These are phyloP conservation scores for Ceratocystiopsis brevicomis DNA, from an alignment of 2,329 filamentous ascomycete species.

Conservation along the genomic window DNA sequence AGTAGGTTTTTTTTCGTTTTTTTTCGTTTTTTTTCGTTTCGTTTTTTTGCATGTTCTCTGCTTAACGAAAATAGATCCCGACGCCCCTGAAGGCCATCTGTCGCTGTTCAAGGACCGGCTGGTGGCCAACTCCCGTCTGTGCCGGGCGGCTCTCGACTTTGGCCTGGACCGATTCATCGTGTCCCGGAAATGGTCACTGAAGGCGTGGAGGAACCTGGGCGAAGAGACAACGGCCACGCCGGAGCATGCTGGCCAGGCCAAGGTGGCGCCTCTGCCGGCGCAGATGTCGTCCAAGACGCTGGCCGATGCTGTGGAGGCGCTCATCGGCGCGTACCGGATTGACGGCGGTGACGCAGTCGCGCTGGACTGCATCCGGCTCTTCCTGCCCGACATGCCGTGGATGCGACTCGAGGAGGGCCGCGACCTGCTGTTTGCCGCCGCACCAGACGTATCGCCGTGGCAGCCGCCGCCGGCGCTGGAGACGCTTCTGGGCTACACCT, in stretches of 20 bases:
- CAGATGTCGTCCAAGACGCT: slow-evolving; percentile 56
- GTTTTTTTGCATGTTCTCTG: no score
- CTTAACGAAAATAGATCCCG: no score
- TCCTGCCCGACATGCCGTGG: slow-evolving; percentile 45
- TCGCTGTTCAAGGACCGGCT: slow-evolving; percentile 47
- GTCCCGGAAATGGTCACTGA: slow-evolving; percentile 43
- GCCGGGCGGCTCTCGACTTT: slow-evolving; percentile 38
- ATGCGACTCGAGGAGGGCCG: slow-evolving; percentile 23
- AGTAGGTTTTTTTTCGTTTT: slow-evolving; percentile 19
- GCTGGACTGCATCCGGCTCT: slow-evolving; percentile 41
- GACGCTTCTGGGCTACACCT: slow-evolving; percentile 49
- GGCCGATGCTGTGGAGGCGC: slow-evolving; percentile 71
- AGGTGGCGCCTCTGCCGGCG: slow-evolving; percentile 8
- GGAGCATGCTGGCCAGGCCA: background rate
- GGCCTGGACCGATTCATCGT: slow-evolving; percentile 60
- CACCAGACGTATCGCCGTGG: slow-evolving; percentile 19
- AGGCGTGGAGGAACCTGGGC: slow-evolving; percentile 46
- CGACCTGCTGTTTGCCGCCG: slow-evolving; percentile 23
- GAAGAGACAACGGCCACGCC: no score
- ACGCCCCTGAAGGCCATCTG: slow-evolving; percentile 62
- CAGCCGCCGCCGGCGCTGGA: slow-evolving; percentile 35
- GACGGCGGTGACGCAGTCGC: slow-evolving; percentile 49
- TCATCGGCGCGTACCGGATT: slow-evolving; percentile 58
- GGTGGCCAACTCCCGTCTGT: slow-evolving; percentile 59
- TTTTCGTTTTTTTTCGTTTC: no score